phyloP scores from a whole-genome alignment of 2,329 filamentous ascomycete species.

The Exophiala sp. region DNA sequence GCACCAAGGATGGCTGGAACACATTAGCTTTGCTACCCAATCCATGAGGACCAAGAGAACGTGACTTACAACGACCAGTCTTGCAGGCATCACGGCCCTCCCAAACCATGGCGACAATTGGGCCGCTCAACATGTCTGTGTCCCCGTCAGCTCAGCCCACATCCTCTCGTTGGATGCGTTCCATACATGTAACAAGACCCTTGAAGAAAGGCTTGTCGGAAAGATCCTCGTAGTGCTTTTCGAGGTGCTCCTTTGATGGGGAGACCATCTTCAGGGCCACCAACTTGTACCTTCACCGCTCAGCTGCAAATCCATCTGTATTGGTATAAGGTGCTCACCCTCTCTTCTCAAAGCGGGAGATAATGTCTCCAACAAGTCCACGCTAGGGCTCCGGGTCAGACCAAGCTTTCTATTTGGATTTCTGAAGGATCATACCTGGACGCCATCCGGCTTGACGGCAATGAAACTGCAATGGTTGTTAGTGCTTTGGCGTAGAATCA shows the following conservation, averaged over 20 bases:
- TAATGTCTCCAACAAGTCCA: conserved; percentile 95
- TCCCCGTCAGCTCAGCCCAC: conserved; percentile 7
- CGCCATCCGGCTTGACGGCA: conserved; percentile 99
- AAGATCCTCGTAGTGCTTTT: conserved; percentile 95
- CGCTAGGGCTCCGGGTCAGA: conserved; percentile 54
- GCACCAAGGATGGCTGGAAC: conserved; percentile 78
- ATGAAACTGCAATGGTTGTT: conserved; percentile 69
- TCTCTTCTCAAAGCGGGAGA: conserved; percentile 95
- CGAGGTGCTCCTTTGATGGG: conserved; percentile 88
- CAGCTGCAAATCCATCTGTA: conserved; percentile 4
- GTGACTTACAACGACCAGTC: conserved; percentile 76
- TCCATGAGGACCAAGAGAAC: neutral
- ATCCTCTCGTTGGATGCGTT: conserved; percentile 4
- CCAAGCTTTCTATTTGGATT: too few relatives aligned
- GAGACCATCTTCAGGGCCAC: conserved; percentile 92
- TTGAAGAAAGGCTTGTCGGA: conserved; percentile 94
- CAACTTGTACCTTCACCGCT: conserved; percentile 76
- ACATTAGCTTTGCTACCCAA: conserved; percentile 23
- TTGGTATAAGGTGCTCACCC: conserved; percentile 40
- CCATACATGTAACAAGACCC: conserved; percentile 79
- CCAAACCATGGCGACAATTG: conserved; percentile 99
- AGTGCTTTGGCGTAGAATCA: conserved; percentile 20
- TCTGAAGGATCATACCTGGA: conserved; percentile 64
- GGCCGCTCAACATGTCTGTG: conserved; percentile 90
- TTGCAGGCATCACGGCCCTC: conserved; percentile 98